Evolutionary conservation across 495 filamentous ascomycete species (phyloP).

Genomic region (Hypoxylon trugodes): DNA sequence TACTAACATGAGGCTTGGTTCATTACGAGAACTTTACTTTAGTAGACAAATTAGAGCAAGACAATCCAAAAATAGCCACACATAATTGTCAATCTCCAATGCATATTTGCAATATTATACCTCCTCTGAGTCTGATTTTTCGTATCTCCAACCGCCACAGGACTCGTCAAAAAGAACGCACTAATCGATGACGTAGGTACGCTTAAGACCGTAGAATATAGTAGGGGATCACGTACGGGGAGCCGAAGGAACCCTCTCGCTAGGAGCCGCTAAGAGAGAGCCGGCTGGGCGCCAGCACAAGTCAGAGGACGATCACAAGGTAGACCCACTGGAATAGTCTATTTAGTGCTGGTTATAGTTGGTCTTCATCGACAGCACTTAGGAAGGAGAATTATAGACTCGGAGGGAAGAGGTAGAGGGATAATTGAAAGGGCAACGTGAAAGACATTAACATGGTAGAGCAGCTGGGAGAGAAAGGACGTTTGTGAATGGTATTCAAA

Average conservation of each 20-base stretch:
- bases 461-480: not conserved
- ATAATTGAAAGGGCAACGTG: not conserved
- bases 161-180: no score
- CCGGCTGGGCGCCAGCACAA: not conserved
- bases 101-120: no score
- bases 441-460: not conserved
- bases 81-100: no score
- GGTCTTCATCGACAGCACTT: not conserved
- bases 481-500: not conserved
- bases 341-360: not conserved
- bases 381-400: no score
- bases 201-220: not conserved
- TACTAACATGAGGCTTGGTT: no score
- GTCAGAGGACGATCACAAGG: conserved; percentile 15
- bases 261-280: conserved; percentile 1
- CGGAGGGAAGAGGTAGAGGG: not conserved
- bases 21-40: no score
- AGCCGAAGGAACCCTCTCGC: not conserved
- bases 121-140: no score
- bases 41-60: no score
- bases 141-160: not conserved
- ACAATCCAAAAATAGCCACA: no score
- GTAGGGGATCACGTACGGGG: not conserved
- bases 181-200: not conserved
- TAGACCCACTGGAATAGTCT: conserved; percentile 9